Conservation (phyloP, 1,139 yeast genomes). For the Magnusiomyces fungicola region DNA sequence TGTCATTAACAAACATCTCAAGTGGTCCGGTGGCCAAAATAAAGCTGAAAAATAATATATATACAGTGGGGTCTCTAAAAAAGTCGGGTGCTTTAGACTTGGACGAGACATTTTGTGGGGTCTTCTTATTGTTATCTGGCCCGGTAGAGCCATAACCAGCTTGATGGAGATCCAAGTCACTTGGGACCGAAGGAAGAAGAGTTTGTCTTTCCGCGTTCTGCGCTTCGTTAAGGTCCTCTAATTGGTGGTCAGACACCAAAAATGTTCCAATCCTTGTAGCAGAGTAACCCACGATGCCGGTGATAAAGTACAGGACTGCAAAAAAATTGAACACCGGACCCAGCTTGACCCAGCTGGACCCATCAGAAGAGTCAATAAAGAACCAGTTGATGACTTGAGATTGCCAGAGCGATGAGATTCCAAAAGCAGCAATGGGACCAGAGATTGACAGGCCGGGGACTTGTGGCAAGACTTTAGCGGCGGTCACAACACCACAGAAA, state of each 20-base stretch:
- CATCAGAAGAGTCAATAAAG: conserved; percentile 30
- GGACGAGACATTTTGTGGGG: too few species aligned
- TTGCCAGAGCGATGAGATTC: conserved; percentile 61
- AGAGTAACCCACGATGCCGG: conserved; percentile 24
- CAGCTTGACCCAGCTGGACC: not conserved
- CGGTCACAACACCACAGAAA: conserved; percentile 69
- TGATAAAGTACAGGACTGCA: conserved; percentile 37
- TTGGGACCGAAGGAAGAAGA: not conserved
- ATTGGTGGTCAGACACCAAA: not conserved
- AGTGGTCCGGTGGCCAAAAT: conserved; percentile 74
- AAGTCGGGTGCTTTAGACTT: conserved; percentile 35
- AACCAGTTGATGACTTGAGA: conserved; percentile 32
- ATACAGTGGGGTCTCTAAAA: conserved; percentile 55
- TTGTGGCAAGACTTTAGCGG: conserved; percentile 75
- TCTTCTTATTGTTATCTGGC: too few species aligned
- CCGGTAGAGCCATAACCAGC: not conserved
- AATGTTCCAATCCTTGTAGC: conserved; percentile 22
- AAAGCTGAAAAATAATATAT: conserved; percentile 55
- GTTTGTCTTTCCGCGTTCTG: not conserved
- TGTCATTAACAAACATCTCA: conserved; percentile 79
- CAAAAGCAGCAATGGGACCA: conserved; percentile 81
- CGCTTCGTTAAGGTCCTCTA: not conserved
- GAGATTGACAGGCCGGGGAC: conserved; percentile 76
- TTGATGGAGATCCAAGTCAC: not conserved
- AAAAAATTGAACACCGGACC: conserved; percentile 48